Percentiles rank a stretch among this genome's conserved stretches.
These are phyloP conservation scores for Aegilops umbellulata DNA, from an alignment of 176 grass and related monocot species.

Conservation along the genomic window DNA sequence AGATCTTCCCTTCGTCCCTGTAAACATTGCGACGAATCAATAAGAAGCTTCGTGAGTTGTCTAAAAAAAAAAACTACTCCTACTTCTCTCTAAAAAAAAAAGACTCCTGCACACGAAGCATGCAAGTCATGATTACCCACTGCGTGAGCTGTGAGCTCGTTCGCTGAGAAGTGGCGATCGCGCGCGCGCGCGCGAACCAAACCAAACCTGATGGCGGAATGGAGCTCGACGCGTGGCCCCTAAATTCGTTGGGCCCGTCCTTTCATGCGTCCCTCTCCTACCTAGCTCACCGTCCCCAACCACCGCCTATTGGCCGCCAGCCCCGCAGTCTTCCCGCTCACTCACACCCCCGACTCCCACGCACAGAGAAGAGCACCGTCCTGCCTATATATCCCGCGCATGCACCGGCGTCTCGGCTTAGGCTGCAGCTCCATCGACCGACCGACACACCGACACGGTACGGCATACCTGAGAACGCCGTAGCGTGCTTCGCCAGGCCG, in stretches of 20 bases:
- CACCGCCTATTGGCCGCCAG: constrained; percentile 20
- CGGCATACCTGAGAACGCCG: background rate
- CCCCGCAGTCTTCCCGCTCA: constrained; percentile 16
- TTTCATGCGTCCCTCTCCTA: constrained; percentile 20
- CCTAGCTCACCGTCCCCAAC: constrained; percentile 34
- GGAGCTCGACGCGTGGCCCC: constrained; percentile 16
- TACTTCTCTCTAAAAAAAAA: too few species aligned
- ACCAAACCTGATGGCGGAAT: background rate
- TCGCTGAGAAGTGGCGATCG: background rate
- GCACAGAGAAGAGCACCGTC: background rate
- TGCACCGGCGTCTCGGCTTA: constrained; percentile 19
- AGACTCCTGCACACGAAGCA: too few species aligned
- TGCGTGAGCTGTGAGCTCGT: background rate
- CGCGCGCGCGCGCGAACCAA: background rate
- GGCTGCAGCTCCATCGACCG: background rate
- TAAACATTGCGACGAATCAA: too few species aligned
- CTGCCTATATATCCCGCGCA: constrained; percentile 39
- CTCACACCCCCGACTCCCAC: background rate
- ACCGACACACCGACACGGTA: background rate
- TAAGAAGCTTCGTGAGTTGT: too few species aligned
- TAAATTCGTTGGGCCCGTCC: constrained; percentile 30
- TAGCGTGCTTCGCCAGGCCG: background rate
- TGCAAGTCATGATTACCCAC: too few species aligned
- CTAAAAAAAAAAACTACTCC: too few species aligned
- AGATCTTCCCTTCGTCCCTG: too few species aligned